Percentiles rank a stretch among this genome's conserved stretches.
phyloP scores from a whole-genome alignment of 192 early-diverging fungal genomes.

The Coemansia biformis region DNA sequence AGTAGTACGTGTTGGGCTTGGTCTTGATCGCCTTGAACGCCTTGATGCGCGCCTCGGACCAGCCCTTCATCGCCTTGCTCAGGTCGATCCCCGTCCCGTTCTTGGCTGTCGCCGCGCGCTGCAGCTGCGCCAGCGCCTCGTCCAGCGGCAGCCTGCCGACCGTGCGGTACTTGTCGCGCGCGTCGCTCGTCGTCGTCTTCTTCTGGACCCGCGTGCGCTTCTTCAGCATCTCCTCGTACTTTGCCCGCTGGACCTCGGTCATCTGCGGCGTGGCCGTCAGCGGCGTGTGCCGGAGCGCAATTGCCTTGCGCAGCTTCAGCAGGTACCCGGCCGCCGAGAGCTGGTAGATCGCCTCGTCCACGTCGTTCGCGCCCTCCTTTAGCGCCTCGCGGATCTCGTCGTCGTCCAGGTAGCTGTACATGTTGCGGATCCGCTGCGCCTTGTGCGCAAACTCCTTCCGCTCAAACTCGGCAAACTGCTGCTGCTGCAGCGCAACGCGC shows the following conservation, averaged over 20 bases:
- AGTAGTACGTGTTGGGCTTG: constrained; percentile 97
- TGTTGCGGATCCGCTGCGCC: constrained; percentile 66
- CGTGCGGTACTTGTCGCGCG: constrained; percentile 68
- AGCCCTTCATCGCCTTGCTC: constrained; percentile 88
- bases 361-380: constrained; percentile 73
- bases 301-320: constrained; percentile 59
- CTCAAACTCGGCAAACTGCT: constrained; percentile 85
- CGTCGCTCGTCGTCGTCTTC: constrained; percentile 73
- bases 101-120: constrained; percentile 48
- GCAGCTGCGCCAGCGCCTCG: constrained; percentile 83
- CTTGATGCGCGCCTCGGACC: constrained; percentile 88
- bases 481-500: constrained; percentile 84
- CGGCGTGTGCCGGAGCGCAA: constrained; percentile 62
- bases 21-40: constrained; percentile 91
- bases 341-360: constrained; percentile 85
- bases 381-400: constrained; percentile 86
- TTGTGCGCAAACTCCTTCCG: constrained; percentile 74
- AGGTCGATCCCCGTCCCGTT: constrained; percentile 68
- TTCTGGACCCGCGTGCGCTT: constrained; percentile 74
- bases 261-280: constrained; percentile 53
- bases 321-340: constrained; percentile 75
- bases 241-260: constrained; percentile 78
- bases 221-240: constrained; percentile 79
- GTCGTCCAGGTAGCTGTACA: constrained; percentile 70
- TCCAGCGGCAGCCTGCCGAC: constrained; percentile 74